Percentiles rank a stretch among this genome's conserved stretches.
Evolutionary conservation across 805 yeast species (phyloP).

Genomic region (Priceomyces fermenticarens): DNA sequence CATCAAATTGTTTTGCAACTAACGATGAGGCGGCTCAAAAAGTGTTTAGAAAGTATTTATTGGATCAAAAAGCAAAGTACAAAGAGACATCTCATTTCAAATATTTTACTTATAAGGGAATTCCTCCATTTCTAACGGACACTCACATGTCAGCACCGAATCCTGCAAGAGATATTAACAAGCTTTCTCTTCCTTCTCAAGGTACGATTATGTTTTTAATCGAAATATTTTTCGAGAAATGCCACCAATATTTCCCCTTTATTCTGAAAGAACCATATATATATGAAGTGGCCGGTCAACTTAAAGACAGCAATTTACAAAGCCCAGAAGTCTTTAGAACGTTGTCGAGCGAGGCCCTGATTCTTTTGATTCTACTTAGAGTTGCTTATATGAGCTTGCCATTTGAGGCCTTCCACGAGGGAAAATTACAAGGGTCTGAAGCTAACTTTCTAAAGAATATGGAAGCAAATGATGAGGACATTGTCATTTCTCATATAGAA

Average conservation of each 20-base stretch:
- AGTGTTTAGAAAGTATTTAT: conserved; percentile 2
- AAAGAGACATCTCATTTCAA: neutral
- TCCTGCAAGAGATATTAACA: neutral
- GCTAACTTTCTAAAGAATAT: too few relatives aligned
- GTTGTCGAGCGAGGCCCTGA: conserved; percentile 23
- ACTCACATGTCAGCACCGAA: neutral
- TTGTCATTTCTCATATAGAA: conserved; percentile 1
- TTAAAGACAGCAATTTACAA: neutral
- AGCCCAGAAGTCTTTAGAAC: neutral
- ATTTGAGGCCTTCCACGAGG: neutral
- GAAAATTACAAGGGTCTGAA: too few relatives aligned
- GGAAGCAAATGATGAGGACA: neutral
- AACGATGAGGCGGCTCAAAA: conserved; percentile 2
- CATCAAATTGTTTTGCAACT: conserved; percentile 4
- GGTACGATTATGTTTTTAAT: conserved; percentile 38
- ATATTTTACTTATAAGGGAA: too few relatives aligned
- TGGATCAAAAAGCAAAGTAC: neutral
- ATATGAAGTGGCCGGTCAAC: conserved; percentile 32
- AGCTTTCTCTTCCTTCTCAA: conserved; percentile 32
- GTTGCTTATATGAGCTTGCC: conserved; percentile 41
- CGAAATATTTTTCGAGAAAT: conserved; percentile 45
- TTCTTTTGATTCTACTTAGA: conserved; percentile 39
- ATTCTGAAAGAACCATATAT: conserved; percentile 46
- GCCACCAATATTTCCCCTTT: conserved; percentile 45
- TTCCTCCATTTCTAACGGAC: too few relatives aligned